Evolutionary conservation across 1,139 yeast species (phyloP).

Genomic region (Suhomyces coccinellae): DNA sequence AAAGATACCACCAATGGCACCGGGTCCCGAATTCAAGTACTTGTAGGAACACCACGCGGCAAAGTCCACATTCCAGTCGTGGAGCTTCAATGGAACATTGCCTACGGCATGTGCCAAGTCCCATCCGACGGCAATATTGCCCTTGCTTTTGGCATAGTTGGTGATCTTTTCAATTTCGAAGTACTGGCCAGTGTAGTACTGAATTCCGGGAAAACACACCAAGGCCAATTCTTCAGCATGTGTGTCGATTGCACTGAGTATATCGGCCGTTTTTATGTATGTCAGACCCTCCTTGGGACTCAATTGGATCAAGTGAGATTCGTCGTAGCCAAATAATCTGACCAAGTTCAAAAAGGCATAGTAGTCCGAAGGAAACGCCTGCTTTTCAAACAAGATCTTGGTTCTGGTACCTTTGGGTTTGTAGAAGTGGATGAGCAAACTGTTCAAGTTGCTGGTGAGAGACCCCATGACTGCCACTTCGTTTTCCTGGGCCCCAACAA

Average conservation of each 20-base stretch:
- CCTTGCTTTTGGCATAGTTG: constrained; percentile 44
- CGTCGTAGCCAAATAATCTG: constrained; percentile 58
- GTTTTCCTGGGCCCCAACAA: constrained; percentile 69
- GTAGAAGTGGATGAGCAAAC: constrained; percentile 72
- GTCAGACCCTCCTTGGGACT: constrained; percentile 58
- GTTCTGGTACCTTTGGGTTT: constrained; percentile 58
- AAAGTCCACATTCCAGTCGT: constrained; percentile 89
- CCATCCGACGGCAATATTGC: constrained; percentile 79
- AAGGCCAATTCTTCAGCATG: constrained; percentile 68
- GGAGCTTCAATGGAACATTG: constrained; percentile 72
- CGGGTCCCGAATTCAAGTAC: constrained; percentile 90
- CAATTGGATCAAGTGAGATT: constrained; percentile 63
- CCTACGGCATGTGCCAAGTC: constrained; percentile 96
- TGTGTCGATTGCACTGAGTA: constrained; percentile 54
- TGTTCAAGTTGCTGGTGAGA: constrained; percentile 77
- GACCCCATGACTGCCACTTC: constrained; percentile 92
- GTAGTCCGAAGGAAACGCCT: constrained; percentile 90
- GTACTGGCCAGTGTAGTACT: constrained; percentile 87
- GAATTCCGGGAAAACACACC: constrained; percentile 83
- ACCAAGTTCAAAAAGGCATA: constrained; percentile 82
- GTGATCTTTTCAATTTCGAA: constrained; percentile 77
- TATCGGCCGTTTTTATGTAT: constrained; percentile 61
- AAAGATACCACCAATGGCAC: constrained; percentile 82
- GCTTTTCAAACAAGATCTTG: constrained; percentile 79
- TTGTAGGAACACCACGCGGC: constrained; percentile 96